Conservation (phyloP, 805 yeast species). For the Cyberlindnera galapagoensis region DNA sequence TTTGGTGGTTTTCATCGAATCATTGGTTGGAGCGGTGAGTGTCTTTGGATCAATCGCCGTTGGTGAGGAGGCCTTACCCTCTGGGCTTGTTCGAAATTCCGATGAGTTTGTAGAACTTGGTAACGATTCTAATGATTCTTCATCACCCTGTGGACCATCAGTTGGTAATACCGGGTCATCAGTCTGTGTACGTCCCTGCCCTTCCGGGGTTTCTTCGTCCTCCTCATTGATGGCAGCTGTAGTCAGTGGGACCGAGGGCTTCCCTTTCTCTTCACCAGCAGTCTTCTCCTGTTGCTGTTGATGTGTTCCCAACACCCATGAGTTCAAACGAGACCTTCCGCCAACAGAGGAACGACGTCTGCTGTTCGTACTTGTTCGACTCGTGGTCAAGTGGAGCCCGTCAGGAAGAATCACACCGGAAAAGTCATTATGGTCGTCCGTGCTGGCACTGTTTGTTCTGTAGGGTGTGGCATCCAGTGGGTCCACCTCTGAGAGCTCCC, state of each 20-base stretch:
- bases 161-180: not conserved
- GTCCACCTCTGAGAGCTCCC: constrained; percentile 11
- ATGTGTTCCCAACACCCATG: too few species aligned
- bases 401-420: constrained; percentile 8
- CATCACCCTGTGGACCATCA: not conserved
- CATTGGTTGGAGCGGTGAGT: constrained; percentile 2
- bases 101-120: too few species aligned
- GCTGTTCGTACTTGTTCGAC: constrained; percentile 5
- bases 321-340: constrained; percentile 1
- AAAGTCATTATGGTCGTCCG: constrained; percentile 10
- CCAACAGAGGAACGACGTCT: constrained; percentile 6
- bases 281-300: too few species aligned
- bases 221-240: constrained; percentile 1
- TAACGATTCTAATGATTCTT: too few species aligned
- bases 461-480: constrained; percentile 10
- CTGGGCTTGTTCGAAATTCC: too few species aligned
- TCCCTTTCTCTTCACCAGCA: too few species aligned
- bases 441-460: constrained; percentile 7
- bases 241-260: not conserved
- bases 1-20: constrained; percentile 6
- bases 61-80: not conserved
- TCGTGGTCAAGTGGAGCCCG: constrained; percentile 4
- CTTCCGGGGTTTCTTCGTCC: constrained; percentile 1
- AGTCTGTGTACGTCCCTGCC: not conserved
- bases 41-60: constrained; percentile 1